A percentile compares a stretch with the other conserved stretches of the same genome.
phyloP scores from a whole-genome alignment of 805 yeast genomes.

The Metschnikowia cerradonensis region DNA sequence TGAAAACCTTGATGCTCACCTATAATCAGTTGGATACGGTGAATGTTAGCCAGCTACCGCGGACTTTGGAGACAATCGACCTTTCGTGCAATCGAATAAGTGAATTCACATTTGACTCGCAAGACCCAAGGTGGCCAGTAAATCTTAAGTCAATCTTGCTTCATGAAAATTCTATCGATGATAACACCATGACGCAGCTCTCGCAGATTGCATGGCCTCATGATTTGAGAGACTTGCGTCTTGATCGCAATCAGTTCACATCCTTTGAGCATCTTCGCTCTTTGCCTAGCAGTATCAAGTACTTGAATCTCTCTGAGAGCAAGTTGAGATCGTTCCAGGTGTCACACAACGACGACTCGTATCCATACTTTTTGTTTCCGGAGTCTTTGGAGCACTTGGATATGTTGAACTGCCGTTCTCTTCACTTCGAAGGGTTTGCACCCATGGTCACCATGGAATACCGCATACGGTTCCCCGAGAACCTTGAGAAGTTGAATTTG shows the following conservation, averaged over 20 bases:
- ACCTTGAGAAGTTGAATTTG: slow-evolving; percentile 21
- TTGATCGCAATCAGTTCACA: slow-evolving; percentile 23
- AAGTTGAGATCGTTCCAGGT: slow-evolving; percentile 16
- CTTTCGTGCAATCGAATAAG: slow-evolving; percentile 23
- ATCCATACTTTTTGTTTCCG: slow-evolving; percentile 27
- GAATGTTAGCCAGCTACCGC: slow-evolving; percentile 25
- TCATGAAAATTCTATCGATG: slow-evolving; percentile 20
- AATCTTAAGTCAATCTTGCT: slow-evolving; percentile 23
- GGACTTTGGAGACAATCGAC: slow-evolving; percentile 28
- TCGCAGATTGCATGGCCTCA: slow-evolving; percentile 23
- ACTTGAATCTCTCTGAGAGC: slow-evolving; percentile 26
- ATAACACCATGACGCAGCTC: slow-evolving; percentile 17
- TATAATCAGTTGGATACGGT: slow-evolving; percentile 23
- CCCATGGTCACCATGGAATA: slow-evolving; percentile 4
- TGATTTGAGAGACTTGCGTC: slow-evolving; percentile 18
- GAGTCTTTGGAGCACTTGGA: slow-evolving; percentile 20
- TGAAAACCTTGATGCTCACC: slow-evolving; percentile 32
- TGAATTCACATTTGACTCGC: slow-evolving; percentile 7
- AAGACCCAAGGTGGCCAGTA: slow-evolving; percentile 23
- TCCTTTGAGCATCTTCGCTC: slow-evolving; percentile 15
- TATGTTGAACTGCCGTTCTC: slow-evolving; percentile 17
- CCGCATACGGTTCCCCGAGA: slow-evolving; percentile 22
- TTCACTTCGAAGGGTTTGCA: slow-evolving; percentile 7
- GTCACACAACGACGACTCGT: slow-evolving; percentile 8
- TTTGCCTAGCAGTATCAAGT: slow-evolving; percentile 21